These are phyloP conservation scores for Rutidosis leptorrhynchoides DNA, from an alignment of 129 eudicot genomes.

Conservation along the genomic window DNA sequence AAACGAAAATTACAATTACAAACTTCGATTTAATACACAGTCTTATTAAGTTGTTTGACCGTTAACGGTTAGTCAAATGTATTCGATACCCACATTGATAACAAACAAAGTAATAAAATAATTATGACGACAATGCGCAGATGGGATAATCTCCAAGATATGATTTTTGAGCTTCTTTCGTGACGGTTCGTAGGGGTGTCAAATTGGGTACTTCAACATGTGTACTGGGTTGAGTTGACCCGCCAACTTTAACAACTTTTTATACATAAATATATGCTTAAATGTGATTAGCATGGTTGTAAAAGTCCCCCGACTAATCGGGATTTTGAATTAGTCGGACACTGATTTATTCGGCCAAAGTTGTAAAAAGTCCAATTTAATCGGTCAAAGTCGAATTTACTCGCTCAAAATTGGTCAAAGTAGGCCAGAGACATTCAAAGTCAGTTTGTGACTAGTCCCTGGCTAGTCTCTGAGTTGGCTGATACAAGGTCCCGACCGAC, in stretches of 20 bases:
- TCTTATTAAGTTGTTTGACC: slow-evolving; percentile 2
- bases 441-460: too few relatives aligned
- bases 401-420: too few relatives aligned
- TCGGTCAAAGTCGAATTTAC: too few relatives aligned
- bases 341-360: too few relatives aligned
- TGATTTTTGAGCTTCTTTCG: not conserved
- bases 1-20: not conserved
- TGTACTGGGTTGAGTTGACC: not conserved
- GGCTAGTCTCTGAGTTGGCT: too few relatives aligned
- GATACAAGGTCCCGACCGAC: too few relatives aligned
- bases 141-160: not conserved
- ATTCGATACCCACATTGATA: not conserved
- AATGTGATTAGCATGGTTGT: not conserved
- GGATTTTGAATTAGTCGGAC: too few relatives aligned
- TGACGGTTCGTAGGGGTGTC: not conserved
- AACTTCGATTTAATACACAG: not conserved
- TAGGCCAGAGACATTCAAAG: too few relatives aligned
- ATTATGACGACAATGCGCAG: slow-evolving; percentile 4
- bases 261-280: not conserved
- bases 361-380: too few relatives aligned
- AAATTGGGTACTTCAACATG: not conserved
- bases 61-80: slow-evolving; percentile 3
- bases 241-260: not conserved
- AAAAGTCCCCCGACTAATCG: too few relatives aligned
- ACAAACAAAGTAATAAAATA: not conserved